A percentile compares a stretch with the other conserved stretches of the same genome.
Evolutionary conservation across 495 filamentous ascomycete genomes (phyloP).

Genomic region (Terfezia boudieri): DNA sequence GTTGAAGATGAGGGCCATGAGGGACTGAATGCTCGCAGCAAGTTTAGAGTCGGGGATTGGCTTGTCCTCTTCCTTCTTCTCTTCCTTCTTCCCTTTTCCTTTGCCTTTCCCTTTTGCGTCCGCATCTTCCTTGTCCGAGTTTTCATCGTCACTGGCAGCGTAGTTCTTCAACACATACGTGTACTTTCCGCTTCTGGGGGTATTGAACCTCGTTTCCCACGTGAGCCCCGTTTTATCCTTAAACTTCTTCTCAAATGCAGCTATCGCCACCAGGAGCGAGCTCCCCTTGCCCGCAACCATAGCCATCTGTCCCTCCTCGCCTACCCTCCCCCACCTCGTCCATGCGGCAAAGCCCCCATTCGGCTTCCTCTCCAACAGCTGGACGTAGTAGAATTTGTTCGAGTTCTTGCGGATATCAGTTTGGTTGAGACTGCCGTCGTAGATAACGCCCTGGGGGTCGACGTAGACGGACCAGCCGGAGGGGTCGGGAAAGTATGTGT

Average conservation of each 20-base stretch:
- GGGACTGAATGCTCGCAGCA: constrained; percentile 31
- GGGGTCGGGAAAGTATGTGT: constrained; percentile 20
- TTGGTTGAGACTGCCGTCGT: constrained; percentile 39
- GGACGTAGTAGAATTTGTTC: constrained; percentile 55
- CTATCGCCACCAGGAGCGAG: constrained; percentile 26
- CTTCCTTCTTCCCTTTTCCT: constrained; percentile 17
- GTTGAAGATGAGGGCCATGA: constrained; percentile 73
- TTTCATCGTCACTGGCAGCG: constrained; percentile 29
- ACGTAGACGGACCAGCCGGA: constrained; percentile 36
- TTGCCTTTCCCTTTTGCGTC: constrained; percentile 7
- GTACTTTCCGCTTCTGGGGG: constrained; percentile 44
- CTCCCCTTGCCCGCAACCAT: constrained; percentile 20
- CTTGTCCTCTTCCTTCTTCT: constrained; percentile 14
- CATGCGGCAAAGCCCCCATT: constrained; percentile 24
- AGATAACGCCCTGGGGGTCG: constrained; percentile 38
- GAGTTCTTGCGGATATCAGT: constrained; percentile 36
- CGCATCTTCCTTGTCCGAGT: constrained; percentile 12
- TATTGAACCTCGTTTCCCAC: constrained; percentile 39
- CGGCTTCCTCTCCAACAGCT: constrained; percentile 20
- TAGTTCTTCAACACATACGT: constrained; percentile 50
- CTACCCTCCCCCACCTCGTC: constrained; percentile 63
- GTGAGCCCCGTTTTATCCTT: constrained; percentile 48
- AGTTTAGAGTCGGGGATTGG: constrained; percentile 31
- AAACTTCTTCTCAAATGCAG: constrained; percentile 49
- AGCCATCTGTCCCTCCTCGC: constrained; percentile 40